Evolutionary conservation across 495 filamentous ascomycete species (phyloP).

Genomic region (Hypoxylon subgilvum): DNA sequence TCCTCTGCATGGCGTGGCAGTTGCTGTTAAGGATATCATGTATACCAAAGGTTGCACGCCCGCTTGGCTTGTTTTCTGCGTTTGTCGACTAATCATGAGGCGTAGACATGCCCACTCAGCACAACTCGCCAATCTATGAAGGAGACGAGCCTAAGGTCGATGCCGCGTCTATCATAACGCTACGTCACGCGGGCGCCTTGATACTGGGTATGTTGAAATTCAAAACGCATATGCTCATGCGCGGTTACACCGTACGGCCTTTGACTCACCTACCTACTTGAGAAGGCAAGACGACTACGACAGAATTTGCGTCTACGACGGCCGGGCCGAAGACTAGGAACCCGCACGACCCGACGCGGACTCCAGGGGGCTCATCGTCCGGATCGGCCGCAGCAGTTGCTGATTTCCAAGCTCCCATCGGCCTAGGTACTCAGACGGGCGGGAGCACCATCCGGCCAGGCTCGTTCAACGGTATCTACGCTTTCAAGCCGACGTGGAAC

Average conservation of each 20-base stretch:
- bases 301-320: slow-evolving; percentile 56
- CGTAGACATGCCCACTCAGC: slow-evolving; percentile 59
- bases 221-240: too few relatives aligned
- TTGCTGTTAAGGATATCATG: slow-evolving; percentile 66
- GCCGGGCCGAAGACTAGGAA: slow-evolving; percentile 49
- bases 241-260: too few relatives aligned
- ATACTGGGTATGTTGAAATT: too few relatives aligned
- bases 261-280: too few relatives aligned
- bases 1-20: slow-evolving; percentile 59
- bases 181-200: slow-evolving; percentile 56
- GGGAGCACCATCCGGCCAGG: slow-evolving; percentile 59
- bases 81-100: slow-evolving; percentile 12
- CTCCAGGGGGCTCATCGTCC: slow-evolving; percentile 60
- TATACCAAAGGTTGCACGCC: slow-evolving; percentile 62
- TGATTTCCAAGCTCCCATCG: slow-evolving; percentile 57
- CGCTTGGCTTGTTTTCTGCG: too few relatives aligned
- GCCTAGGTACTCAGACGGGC: slow-evolving; percentile 58
- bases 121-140: slow-evolving; percentile 57
- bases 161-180: slow-evolving; percentile 49
- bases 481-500: slow-evolving; percentile 64
- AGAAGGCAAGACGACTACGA: slow-evolving; percentile 57
- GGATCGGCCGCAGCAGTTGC: slow-evolving; percentile 60
- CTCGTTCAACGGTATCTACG: slow-evolving; percentile 61
- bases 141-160: slow-evolving; percentile 48
- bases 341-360: slow-evolving; percentile 54